Evolutionary conservation across 805 yeast genomes (phyloP).

Genomic region (Ogataea glucozyma): DNA sequence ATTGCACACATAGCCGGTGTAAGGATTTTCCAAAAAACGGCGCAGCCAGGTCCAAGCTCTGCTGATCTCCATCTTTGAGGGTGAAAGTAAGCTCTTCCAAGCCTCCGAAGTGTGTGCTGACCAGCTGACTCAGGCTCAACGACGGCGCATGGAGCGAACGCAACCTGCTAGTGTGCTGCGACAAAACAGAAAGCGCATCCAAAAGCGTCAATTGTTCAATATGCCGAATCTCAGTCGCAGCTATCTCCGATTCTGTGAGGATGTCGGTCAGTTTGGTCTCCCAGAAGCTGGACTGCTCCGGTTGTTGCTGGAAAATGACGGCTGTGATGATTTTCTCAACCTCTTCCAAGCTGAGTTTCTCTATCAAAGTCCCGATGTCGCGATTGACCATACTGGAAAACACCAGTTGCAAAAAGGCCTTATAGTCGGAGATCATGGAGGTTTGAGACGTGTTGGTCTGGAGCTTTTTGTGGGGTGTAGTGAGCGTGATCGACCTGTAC

Average conservation of each 20-base stretch:
- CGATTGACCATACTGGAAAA: constrained; percentile 21
- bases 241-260: constrained; percentile 14
- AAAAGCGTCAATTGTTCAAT: constrained; percentile 24
- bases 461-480: constrained; percentile 5
- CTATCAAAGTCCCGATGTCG: constrained; percentile 12
- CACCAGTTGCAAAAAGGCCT: constrained; percentile 19
- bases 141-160: constrained; percentile 11
- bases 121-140: constrained; percentile 6
- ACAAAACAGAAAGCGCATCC: constrained; percentile 18
- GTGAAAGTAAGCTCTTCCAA: constrained; percentile 13
- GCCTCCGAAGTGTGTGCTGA: neutral
- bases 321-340: constrained; percentile 7
- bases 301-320: neutral
- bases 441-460: neutral
- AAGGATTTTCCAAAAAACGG: constrained; percentile 5
- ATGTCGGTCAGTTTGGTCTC: constrained; percentile 6
- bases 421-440: constrained; percentile 11
- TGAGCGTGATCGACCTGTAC: constrained; percentile 15
- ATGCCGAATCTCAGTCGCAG: neutral
- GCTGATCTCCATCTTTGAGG: constrained; percentile 7
- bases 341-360: constrained; percentile 21
- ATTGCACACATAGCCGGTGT: constrained; percentile 21
- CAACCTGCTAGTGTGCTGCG: constrained; percentile 18
- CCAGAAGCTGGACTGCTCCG: constrained; percentile 7
- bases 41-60: no score